phyloP scores from a whole-genome alignment of 2,329 filamentous ascomycete genomes.

The Fusarium haematococcum region DNA sequence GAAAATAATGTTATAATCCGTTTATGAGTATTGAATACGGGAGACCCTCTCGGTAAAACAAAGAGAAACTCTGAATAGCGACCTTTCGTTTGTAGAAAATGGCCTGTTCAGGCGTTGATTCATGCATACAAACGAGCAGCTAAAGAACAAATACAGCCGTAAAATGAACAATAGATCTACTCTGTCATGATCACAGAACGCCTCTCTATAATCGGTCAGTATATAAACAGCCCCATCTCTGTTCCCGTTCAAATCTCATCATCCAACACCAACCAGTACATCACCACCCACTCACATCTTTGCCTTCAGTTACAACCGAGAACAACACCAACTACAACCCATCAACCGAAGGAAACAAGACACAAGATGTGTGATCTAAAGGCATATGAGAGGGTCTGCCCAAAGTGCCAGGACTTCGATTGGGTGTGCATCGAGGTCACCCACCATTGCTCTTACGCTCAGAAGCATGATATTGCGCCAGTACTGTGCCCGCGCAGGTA shows the following conservation, averaged over 20 bases:
- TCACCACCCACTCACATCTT: background rate
- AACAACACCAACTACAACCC: background rate
- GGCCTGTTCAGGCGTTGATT: background rate
- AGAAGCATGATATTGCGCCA: background rate
- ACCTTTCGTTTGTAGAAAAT: background rate
- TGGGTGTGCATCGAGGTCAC: background rate
- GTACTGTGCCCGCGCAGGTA: background rate
- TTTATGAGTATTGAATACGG: background rate
- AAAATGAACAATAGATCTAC: background rate
- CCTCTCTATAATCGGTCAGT: background rate
- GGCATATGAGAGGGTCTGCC: background rate
- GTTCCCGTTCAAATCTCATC: background rate
- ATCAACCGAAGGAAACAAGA: background rate
- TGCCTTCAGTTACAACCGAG: background rate
- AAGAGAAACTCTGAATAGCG: background rate
- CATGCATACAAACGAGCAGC: background rate
- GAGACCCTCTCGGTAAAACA: background rate
- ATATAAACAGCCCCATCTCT: background rate
- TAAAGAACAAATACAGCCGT: background rate
- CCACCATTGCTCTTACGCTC: background rate
- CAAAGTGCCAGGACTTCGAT: background rate
- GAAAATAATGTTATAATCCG: no score
- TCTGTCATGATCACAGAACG: background rate
- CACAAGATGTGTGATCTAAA: background rate
- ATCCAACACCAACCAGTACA: background rate